Evolutionary conservation across 139 green algal genomes (phyloP).

Genomic region (Coccomyxa sp.): DNA sequence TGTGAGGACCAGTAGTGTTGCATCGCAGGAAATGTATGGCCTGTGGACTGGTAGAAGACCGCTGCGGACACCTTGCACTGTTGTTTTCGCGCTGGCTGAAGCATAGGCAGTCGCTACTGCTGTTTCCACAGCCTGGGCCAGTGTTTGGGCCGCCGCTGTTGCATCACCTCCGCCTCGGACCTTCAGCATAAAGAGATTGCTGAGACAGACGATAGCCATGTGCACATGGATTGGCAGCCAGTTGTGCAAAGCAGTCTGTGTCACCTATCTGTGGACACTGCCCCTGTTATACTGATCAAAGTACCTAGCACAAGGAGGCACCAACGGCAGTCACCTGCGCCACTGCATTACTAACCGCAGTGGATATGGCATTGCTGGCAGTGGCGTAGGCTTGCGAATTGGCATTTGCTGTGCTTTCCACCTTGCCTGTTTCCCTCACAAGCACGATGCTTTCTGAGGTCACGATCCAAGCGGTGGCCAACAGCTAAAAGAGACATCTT

Average conservation of each 20-base stretch:
- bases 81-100: not conserved
- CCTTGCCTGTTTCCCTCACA: not conserved
- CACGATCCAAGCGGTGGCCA: too few relatives aligned
- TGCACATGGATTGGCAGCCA: not conserved
- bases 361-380: not conserved
- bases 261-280: not conserved
- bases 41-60: not conserved
- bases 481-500: too few relatives aligned
- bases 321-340: not conserved
- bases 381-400: not conserved
- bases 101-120: not conserved
- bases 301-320: not conserved
- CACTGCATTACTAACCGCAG: not conserved
- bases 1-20: not conserved
- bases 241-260: not conserved
- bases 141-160: not conserved
- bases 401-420: not conserved
- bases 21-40: not conserved
- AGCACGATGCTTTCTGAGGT: too few relatives aligned
- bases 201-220: not conserved
- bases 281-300: not conserved
- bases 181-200: not conserved
- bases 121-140: not conserved
- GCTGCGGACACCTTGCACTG: not conserved
- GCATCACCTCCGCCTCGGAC: not conserved